Conservation (phyloP, 768 basidiomycete genomes). For the Kwoniella dejecticola region DNA sequence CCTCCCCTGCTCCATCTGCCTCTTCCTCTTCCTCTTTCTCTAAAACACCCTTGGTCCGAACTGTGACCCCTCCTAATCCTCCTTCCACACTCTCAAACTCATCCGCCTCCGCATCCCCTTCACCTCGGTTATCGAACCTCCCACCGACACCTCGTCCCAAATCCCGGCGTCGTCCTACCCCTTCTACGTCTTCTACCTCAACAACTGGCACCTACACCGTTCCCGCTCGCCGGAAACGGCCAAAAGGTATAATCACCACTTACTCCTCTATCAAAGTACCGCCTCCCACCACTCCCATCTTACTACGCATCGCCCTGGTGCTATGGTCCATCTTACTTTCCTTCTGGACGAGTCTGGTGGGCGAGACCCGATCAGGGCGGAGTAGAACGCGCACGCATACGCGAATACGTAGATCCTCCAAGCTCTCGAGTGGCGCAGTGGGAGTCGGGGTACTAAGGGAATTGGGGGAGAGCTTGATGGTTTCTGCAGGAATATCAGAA, state of each 20-base stretch:
- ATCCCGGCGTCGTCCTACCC: not conserved
- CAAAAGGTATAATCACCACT: conserved; percentile 8
- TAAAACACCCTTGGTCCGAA: not conserved
- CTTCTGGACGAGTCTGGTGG: conserved; percentile 47
- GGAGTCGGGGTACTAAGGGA: conserved; percentile 17
- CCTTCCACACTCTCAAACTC: not conserved
- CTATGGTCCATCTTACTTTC: conserved; percentile 48
- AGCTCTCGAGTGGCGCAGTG: not conserved
- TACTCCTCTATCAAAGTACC: conserved; percentile 43
- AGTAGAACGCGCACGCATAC: conserved; percentile 20
- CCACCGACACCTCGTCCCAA: conserved; percentile 17
- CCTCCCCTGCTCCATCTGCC: conserved; percentile 4
- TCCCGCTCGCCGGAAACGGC: not conserved
- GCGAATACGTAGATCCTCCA: not conserved
- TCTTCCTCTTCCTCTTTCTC: conserved; percentile 6
- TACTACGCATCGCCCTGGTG: conserved; percentile 38
- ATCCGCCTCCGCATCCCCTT: not conserved
- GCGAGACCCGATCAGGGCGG: conserved; percentile 44
- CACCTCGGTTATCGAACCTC: conserved; percentile 15
- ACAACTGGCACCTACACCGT: not conserved
- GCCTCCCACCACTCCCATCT: conserved; percentile 41
- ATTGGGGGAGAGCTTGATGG: conserved; percentile 24
- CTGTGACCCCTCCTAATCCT: conserved; percentile 3
- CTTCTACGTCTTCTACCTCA: conserved; percentile 1
- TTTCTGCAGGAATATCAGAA: conserved; percentile 11